Conservation (phyloP, 2,329 filamentous ascomycete species). For the Knoxdaviesia proteae region DNA sequence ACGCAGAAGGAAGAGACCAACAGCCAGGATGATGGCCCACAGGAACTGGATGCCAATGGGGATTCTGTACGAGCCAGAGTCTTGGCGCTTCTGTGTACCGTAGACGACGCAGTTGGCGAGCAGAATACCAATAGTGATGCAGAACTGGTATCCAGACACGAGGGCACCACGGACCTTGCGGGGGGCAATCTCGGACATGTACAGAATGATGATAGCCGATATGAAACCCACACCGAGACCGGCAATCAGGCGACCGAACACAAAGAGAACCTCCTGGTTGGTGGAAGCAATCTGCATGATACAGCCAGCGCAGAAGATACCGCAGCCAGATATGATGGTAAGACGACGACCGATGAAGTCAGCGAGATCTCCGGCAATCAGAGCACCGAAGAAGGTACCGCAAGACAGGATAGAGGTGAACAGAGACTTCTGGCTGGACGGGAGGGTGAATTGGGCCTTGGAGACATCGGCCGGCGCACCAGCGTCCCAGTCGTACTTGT, state of each 20-base stretch:
- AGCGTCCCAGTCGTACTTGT: conserved; percentile 10
- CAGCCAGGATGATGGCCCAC: conserved; percentile 57
- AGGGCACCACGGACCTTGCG: conserved; percentile 57
- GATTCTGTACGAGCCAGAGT: conserved; percentile 56
- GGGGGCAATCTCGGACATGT: conserved; percentile 69
- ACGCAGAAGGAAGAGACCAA: conserved; percentile 50
- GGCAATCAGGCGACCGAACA: conserved; percentile 53
- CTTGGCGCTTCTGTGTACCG: conserved; percentile 37
- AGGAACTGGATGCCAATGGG: conserved; percentile 62
- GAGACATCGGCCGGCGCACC: conserved; percentile 18
- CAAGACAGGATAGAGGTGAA: conserved; percentile 60
- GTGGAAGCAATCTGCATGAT: conserved; percentile 41
- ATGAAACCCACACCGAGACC: conserved; percentile 66
- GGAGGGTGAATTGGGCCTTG: conserved; percentile 7
- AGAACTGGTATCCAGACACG: conserved; percentile 71
- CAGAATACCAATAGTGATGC: conserved; percentile 59
- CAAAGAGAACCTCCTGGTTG: conserved; percentile 31
- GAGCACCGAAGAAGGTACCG: conserved; percentile 58
- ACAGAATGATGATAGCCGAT: conserved; percentile 60
- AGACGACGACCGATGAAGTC: conserved; percentile 55
- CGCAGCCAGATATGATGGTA: conserved; percentile 51
- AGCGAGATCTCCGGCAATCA: conserved; percentile 58
- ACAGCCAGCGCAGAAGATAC: conserved; percentile 49
- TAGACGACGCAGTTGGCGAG: conserved; percentile 58
- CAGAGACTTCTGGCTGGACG: conserved; percentile 23